phyloP scores from a whole-genome alignment of 352 stramenopile genomes.

The Phytophthora quininea region DNA sequence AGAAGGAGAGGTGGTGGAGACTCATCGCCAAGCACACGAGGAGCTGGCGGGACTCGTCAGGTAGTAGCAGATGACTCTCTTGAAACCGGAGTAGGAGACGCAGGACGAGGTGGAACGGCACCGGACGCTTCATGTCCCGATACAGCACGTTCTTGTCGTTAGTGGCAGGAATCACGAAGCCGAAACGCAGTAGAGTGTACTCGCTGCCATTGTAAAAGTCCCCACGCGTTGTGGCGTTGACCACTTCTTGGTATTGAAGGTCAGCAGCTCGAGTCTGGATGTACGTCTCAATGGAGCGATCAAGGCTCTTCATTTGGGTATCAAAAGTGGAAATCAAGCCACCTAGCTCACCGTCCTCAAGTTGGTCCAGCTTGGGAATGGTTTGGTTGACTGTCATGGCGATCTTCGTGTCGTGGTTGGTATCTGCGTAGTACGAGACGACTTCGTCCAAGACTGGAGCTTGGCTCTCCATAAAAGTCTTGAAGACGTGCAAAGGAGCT shows the following conservation, averaged over 20 bases:
- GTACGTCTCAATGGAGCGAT: slow-evolving; percentile 37
- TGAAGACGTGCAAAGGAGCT: slow-evolving; percentile 40
- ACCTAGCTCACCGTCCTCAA: slow-evolving; percentile 43
- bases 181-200: slow-evolving; percentile 63
- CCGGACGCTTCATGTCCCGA: slow-evolving; percentile 55
- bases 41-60: slow-evolving; percentile 55
- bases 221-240: slow-evolving; percentile 37
- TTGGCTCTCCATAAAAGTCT: slow-evolving; percentile 30
- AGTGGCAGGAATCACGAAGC: slow-evolving; percentile 56
- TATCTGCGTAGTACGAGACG: slow-evolving; percentile 52
- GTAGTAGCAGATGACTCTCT: slow-evolving; percentile 61
- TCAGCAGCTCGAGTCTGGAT: slow-evolving; percentile 35
- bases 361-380: slow-evolving; percentile 31
- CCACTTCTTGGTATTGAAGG: slow-evolving; percentile 41
- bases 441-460: slow-evolving; percentile 36
- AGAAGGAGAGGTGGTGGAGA: slow-evolving; percentile 52
- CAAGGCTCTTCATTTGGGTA: slow-evolving; percentile 32
- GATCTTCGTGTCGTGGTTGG: slow-evolving; percentile 33
- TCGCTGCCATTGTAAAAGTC: slow-evolving; percentile 56
- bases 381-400: slow-evolving; percentile 31
- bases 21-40: slow-evolving; percentile 58
- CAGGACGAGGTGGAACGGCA: slow-evolving; percentile 59
- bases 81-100: slow-evolving; percentile 61
- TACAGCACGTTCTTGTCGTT: slow-evolving; percentile 66
- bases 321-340: slow-evolving; percentile 33